Evolutionary conservation across 768 basidiomycete genomes (phyloP), one percentile per base, ranked within the genome.

Genomic region (Russula sp.): DNA sequence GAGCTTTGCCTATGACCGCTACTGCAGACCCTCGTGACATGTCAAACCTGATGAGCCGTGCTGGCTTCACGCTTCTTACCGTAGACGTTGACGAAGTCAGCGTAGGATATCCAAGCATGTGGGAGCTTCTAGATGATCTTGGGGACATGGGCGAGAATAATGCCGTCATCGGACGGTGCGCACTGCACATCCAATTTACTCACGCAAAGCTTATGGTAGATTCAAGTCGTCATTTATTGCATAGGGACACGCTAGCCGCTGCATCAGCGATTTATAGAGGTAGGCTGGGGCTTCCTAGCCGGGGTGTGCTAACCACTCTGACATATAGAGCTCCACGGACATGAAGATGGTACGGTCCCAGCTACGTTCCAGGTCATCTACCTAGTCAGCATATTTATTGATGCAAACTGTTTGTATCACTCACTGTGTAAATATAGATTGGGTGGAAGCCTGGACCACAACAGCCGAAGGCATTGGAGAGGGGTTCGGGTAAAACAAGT

Each of bases 291-390:
- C 29, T n/a, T 29, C 10, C 18, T 14, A 20, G 29, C 29, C 10
- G 38, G 41, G 36, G 13, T 29, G 29, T 4, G 36, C 29, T 41
- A 45, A 47, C 45, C 13, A 20, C 16, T 36, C n/a, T 38, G 16
- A 43, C 25, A 29, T 61, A 25, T 67, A 98, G 95, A 87, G 63
- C 69, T 98, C 56, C 88, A 98, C 71, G 93, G 90, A 9, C 78
- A 86, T 60, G 84, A 87, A 68, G 90, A 94, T 69, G 92, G 91
- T 16, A 80, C 81, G 13, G 78, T 98, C 39, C 90, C 95, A 3
- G 97, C 97, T 16, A 99, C 97, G 7, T 99, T 98, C 74, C 93
- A 98, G 70, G 78, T 98, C 50, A 93, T 98, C 59, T 97, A 90
- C 72, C 87, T 98, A 82, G 96, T 92, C 65, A 64, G 80, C 73